These are phyloP conservation scores for Aspergillus uvarum DNA, from an alignment of 2,329 filamentous ascomycete genomes.

Conservation along the genomic window DNA sequence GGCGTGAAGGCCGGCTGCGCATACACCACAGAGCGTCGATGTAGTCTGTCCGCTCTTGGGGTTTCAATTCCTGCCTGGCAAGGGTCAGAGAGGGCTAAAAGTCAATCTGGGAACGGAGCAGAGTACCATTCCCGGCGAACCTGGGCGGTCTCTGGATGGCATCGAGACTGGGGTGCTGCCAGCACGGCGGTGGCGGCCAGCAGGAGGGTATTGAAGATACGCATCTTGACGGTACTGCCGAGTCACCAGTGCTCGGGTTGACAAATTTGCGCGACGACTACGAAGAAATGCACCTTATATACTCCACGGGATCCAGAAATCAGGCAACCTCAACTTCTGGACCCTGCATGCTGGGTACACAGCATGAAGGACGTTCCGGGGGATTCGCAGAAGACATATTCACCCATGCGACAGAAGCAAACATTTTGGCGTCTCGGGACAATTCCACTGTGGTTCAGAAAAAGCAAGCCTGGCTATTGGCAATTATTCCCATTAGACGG, in stretches of 20 bases:
- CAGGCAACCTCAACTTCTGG: too few species aligned
- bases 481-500: neutral
- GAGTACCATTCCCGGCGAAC: conserved; percentile 14
- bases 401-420: too few species aligned
- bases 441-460: too few species aligned
- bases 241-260: neutral
- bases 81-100: neutral
- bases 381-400: too few species aligned
- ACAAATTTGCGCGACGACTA: neutral
- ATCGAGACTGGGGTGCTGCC: conserved; percentile 1
- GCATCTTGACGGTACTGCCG: neutral
- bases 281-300: neutral
- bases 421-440: too few species aligned
- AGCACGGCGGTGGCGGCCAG: conserved; percentile 1
- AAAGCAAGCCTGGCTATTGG: neutral
- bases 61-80: conserved; percentile 22
- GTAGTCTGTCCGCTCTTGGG: conserved; percentile 22
- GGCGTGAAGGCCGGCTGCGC: conserved; percentile 16
- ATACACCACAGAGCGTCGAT: conserved; percentile 28
- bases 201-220: neutral
- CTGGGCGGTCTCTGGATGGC: neutral
- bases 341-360: too few species aligned
- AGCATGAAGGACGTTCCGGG: too few species aligned
- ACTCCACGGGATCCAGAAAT: too few species aligned
- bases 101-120: neutral